Conservation (phyloP, 805 yeast genomes). For the Nakazawaea populi region DNA sequence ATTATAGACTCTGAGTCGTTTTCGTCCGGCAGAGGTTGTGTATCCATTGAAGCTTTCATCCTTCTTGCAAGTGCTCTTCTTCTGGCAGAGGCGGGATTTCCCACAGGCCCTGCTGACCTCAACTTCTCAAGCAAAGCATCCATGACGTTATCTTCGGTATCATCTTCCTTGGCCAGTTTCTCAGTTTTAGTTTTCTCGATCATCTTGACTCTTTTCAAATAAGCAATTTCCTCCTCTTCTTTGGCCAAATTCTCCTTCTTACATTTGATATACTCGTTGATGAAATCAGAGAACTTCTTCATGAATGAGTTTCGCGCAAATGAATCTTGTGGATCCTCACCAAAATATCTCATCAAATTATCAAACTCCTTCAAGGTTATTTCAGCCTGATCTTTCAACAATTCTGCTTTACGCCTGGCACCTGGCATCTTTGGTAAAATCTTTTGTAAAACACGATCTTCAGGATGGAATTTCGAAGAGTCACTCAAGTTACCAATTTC, state of each 20-base stretch:
- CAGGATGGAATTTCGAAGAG: constrained; percentile 55
- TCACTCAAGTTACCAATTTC: constrained; percentile 64
- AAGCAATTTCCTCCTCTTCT: constrained; percentile 64
- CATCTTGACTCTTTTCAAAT: constrained; percentile 56
- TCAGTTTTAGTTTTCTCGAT: constrained; percentile 28
- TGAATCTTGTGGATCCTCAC: constrained; percentile 58
- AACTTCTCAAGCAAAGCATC: constrained; percentile 82
- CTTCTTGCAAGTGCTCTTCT: constrained; percentile 70
- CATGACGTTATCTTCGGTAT: constrained; percentile 57
- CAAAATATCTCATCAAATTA: constrained; percentile 61
- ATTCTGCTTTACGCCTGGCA: constrained; percentile 47
- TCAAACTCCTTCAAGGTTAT: constrained; percentile 48
- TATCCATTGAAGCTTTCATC: constrained; percentile 8
- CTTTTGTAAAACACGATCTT: constrained; percentile 52
- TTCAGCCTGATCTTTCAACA: constrained; percentile 44
- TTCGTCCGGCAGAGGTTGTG: constrained; percentile 8
- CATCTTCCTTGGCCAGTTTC: constrained; percentile 18
- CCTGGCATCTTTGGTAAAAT: constrained; percentile 47
- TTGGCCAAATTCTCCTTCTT: constrained; percentile 58
- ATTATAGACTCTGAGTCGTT: constrained; percentile 4
- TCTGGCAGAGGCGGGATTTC: constrained; percentile 76
- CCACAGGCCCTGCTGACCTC: constrained; percentile 77
- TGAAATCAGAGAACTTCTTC: constrained; percentile 53
- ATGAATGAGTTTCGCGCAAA: constrained; percentile 55
- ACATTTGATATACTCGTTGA: constrained; percentile 55